phyloP scores from a whole-genome alignment of 768 basidiomycete genomes.

The Stropharia rugosoannulata region DNA sequence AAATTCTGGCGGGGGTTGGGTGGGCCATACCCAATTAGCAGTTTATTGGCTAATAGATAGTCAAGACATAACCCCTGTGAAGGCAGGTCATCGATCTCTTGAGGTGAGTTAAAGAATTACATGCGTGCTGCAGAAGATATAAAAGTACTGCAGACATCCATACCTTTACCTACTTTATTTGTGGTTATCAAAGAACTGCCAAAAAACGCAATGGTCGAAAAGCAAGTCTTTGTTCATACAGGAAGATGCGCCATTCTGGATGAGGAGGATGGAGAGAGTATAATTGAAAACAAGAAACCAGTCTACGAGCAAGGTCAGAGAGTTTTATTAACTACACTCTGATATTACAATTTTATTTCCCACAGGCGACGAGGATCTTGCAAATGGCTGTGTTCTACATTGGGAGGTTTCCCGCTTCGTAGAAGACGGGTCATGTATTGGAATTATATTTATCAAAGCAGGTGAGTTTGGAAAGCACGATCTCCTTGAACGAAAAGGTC shows the following conservation, averaged over 20 bases:
- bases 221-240: constrained; percentile 73
- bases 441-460: constrained; percentile 44
- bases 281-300: constrained; percentile 33
- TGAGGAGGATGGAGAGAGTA: constrained; percentile 47
- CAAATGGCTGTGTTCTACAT: constrained; percentile 22
- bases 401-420: constrained; percentile 52
- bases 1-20: constrained; percentile 56
- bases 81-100: constrained; percentile 32
- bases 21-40: constrained; percentile 59
- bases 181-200: constrained; percentile 64
- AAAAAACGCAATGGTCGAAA: constrained; percentile 71
- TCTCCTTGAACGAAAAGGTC: background rate
- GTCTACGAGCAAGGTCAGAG: constrained; percentile 38
- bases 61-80: constrained; percentile 38
- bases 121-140: background rate
- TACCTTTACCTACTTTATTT: constrained; percentile 49
- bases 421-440: constrained; percentile 38
- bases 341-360: background rate
- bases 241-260: constrained; percentile 49
- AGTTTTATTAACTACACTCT: background rate
- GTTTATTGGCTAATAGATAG: constrained; percentile 69
- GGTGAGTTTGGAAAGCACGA: constrained; percentile 17
- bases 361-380: constrained; percentile 8
- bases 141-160: constrained; percentile 13
- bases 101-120: constrained; percentile 13